Evolutionary conservation across 768 basidiomycete genomes (phyloP).

Genomic region (Lentinus tigrinus): DNA sequence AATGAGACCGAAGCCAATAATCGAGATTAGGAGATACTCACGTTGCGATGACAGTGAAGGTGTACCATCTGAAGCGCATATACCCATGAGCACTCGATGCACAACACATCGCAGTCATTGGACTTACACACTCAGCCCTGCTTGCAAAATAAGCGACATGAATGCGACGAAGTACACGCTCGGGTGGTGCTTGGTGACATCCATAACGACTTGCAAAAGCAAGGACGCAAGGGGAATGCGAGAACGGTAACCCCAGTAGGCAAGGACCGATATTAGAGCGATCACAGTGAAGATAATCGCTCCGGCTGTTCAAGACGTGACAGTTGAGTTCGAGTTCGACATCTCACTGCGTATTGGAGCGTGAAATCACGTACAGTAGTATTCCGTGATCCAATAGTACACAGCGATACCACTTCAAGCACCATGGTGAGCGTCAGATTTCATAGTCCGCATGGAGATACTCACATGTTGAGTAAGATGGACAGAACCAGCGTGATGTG

Average conservation of each 20-base stretch:
- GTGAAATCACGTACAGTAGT: constrained; percentile 52
- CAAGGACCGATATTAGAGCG: constrained; percentile 69
- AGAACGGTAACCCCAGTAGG: constrained; percentile 69
- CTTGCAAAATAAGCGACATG: constrained; percentile 66
- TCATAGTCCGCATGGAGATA: not conserved
- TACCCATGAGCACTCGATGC: not conserved
- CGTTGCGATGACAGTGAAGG: constrained; percentile 76
- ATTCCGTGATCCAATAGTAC: constrained; percentile 73
- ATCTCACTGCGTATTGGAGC: not conserved
- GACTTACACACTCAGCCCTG: constrained; percentile 65
- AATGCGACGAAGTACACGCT: constrained; percentile 81
- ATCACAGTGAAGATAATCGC: constrained; percentile 85
- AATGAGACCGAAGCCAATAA: not conserved
- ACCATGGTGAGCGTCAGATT: not conserved
- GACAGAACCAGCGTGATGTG: constrained; percentile 70
- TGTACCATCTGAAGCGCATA: constrained; percentile 60
- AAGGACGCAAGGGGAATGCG: constrained; percentile 80
- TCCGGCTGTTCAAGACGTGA: constrained; percentile 48
- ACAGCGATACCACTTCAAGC: constrained; percentile 61
- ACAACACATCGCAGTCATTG: not conserved
- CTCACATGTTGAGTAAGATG: constrained; percentile 63
- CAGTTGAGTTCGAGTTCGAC: too few species aligned
- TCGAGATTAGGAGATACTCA: constrained; percentile 30
- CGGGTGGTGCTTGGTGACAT: constrained; percentile 79
- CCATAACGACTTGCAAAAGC: constrained; percentile 80